Evolutionary conservation across 2,329 filamentous ascomycete genomes (phyloP).

Genomic region (Corynespora cassiicola): DNA sequence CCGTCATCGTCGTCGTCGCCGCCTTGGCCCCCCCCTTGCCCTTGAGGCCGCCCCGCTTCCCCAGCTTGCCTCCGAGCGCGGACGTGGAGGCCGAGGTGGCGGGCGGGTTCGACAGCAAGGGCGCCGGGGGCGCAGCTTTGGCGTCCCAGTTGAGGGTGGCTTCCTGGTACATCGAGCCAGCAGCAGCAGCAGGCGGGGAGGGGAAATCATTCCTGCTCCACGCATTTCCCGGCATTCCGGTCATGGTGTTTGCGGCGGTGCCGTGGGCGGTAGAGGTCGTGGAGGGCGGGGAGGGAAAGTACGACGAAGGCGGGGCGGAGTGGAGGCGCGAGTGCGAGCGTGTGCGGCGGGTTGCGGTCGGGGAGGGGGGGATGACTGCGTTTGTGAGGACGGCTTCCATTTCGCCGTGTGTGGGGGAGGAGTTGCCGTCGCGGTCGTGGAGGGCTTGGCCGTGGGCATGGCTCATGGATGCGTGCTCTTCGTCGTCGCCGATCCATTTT

Average conservation of each 20-base stretch:
- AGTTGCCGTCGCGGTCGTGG: conserved; percentile 6
- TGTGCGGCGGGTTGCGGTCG: conserved; percentile 1
- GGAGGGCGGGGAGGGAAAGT: conserved; percentile 12
- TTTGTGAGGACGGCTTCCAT: conserved; percentile 9
- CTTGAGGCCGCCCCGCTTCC: no score
- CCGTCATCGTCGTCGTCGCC: conserved; percentile 1
- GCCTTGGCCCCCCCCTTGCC: conserved; percentile 19
- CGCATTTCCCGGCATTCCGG: no score
- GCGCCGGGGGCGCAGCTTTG: background rate
- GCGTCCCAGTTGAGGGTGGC: conserved; percentile 55
- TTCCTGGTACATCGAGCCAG: no score
- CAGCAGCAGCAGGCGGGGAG: no score
- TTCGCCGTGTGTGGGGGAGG: conserved; percentile 1
- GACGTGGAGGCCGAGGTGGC: background rate
- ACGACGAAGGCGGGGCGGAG: conserved; percentile 31
- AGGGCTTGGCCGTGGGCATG: no score
- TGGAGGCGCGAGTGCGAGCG: conserved; percentile 43
- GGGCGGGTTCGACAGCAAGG: background rate
- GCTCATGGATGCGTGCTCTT: no score
- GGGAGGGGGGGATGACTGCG: conserved; percentile 6
- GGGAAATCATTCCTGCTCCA: no score
- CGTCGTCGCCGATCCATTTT: no score
- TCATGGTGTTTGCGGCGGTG: background rate
- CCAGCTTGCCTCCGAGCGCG: no score
- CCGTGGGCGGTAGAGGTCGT: conserved; percentile 1